A percentile compares a stretch with the other conserved stretches of the same genome.
Conservation (phyloP, 176 grass and related monocot genomes). For the Carex parvula region DNA sequence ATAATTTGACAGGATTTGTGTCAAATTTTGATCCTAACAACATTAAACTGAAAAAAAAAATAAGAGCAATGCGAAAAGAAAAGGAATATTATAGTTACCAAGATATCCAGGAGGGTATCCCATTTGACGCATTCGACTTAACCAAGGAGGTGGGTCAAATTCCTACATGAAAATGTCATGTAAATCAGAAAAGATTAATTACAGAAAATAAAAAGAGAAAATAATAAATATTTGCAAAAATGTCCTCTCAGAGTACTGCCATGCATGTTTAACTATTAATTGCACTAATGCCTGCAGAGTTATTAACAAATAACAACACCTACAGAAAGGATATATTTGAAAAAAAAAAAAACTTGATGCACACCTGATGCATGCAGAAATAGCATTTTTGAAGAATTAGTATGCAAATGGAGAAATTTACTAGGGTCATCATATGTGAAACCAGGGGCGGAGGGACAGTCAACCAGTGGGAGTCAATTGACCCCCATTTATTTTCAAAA, state of each 20-base stretch:
- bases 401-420: neutral
- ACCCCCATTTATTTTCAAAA: too few species aligned
- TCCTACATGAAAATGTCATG: slow-evolving; percentile 44
- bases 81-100: slow-evolving; percentile 43
- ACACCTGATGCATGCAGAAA: slow-evolving; percentile 3
- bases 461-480: too few species aligned
- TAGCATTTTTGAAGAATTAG: slow-evolving; percentile 2
- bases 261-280: slow-evolving; percentile 2
- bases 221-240: neutral
- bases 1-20: neutral
- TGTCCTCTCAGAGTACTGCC: neutral
- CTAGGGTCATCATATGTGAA: too few species aligned
- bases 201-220: neutral
- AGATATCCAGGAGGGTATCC: slow-evolving; percentile 97
- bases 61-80: neutral
- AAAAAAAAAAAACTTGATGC: neutral
- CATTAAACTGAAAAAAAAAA: neutral
- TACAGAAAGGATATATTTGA: neutral
- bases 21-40: neutral
- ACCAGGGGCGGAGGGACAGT: too few species aligned
- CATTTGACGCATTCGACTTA: slow-evolving; percentile 84
- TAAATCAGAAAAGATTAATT: slow-evolving; percentile 26
- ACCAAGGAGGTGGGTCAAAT: slow-evolving; percentile 91
- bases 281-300: neutral
- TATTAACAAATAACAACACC: neutral